Conservation (phyloP, 306 rosid genomes). For the Castanospermum australe region DNA sequence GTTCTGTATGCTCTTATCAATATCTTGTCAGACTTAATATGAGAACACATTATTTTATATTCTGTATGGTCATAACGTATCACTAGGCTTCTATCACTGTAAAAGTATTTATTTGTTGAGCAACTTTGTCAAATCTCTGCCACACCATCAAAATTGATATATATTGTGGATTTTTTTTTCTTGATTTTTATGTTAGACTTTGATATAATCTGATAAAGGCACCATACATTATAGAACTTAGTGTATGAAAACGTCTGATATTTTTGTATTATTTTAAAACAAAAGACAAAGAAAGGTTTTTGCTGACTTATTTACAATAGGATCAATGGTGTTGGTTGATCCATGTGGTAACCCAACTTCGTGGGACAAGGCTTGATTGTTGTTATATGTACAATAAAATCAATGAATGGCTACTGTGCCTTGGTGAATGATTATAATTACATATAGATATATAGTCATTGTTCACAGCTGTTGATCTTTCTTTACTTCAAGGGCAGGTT, state of each 20-base stretch:
- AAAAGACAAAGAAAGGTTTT: not conserved
- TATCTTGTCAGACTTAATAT: not conserved
- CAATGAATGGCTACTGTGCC: conserved; percentile 19
- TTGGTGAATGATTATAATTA: conserved; percentile 25
- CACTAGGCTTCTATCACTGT: not conserved
- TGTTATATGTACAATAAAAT: not conserved
- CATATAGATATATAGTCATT: conserved; percentile 17
- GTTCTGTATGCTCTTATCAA: not conserved
- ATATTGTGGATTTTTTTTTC: not conserved
- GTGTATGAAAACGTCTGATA: not conserved
- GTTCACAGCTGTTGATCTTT: conserved; percentile 25
- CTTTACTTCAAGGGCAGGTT: conserved; percentile 52
- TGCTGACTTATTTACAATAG: not conserved
- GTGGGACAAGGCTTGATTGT: not conserved
- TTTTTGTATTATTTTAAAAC: not conserved
- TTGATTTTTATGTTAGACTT: not conserved
- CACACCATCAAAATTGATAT: not conserved
- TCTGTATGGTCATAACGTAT: not conserved
- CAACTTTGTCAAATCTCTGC: not conserved
- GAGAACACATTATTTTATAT: not conserved
- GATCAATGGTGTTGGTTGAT: conserved; percentile 12
- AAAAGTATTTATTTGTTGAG: conserved; percentile 3
- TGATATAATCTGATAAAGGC: not conserved
- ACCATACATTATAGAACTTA: not conserved
- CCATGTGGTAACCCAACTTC: not conserved